A percentile compares a stretch with the other conserved stretches of the same genome.
Evolutionary conservation across 768 basidiomycete genomes (phyloP).

Genomic region (Termitomyces sp.): DNA sequence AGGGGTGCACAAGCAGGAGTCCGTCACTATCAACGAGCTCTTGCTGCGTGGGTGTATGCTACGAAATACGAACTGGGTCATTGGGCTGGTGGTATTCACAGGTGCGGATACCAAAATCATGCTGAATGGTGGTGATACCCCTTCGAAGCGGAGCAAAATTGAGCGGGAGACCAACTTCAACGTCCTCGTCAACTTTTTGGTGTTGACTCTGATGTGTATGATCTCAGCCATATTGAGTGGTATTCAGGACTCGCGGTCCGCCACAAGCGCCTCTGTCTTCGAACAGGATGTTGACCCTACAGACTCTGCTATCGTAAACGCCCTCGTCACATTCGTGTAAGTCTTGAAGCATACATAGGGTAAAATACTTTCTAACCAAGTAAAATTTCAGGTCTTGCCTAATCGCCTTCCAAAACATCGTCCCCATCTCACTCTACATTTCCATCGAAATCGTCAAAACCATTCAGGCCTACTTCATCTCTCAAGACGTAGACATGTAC

Average conservation of each 20-base stretch:
- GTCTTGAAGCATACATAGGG: constrained; percentile 29
- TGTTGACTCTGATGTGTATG: constrained; percentile 76
- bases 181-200: constrained; percentile 87
- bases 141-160: constrained; percentile 96
- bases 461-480: constrained; percentile 95
- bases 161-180: constrained; percentile 99
- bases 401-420: constrained; percentile 96
- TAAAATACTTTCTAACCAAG: constrained; percentile 8
- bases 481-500: constrained; percentile 96
- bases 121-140: constrained; percentile 89
- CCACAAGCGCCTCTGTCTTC: constrained; percentile 71
- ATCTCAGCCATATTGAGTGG: constrained; percentile 78
- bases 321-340: constrained; percentile 88
- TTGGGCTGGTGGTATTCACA: constrained; percentile 92
- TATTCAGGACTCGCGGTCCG: constrained; percentile 53
- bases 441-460: constrained; percentile 99
- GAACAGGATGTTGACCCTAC: constrained; percentile 69
- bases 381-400: constrained; percentile 71
- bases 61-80: constrained; percentile 89
- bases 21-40: constrained; percentile 88
- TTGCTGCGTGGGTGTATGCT: constrained; percentile 88
- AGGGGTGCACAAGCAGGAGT: constrained; percentile 58
- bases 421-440: constrained; percentile 94
- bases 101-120: constrained; percentile 92
- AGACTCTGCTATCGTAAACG: constrained; percentile 61